Conservation (phyloP, 495 filamentous ascomycete species). For the Penicillium angulare region DNA sequence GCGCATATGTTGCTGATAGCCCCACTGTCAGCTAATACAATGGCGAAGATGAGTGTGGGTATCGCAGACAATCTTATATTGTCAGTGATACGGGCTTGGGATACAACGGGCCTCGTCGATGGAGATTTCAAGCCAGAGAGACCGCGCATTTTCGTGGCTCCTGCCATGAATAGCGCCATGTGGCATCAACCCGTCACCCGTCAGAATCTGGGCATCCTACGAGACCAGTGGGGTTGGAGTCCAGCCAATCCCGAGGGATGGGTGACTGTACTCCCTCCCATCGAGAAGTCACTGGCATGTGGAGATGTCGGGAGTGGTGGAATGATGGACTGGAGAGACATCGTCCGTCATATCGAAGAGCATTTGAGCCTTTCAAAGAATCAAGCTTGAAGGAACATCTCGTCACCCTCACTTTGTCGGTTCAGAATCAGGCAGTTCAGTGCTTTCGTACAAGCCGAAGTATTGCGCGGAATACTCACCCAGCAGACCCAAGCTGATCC, state of each 20-base stretch:
- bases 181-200: slow-evolving; percentile 79
- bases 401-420: slow-evolving; percentile 5
- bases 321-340: slow-evolving; percentile 75
- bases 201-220: slow-evolving; percentile 64
- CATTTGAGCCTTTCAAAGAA: slow-evolving; percentile 11
- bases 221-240: slow-evolving; percentile 67
- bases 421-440: slow-evolving; percentile 3
- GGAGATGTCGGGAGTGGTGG: slow-evolving; percentile 76
- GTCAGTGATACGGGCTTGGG: slow-evolving; percentile 84
- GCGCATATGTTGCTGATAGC: slow-evolving; percentile 78
- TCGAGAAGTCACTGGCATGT: slow-evolving; percentile 74
- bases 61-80: slow-evolving; percentile 66
- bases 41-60: slow-evolving; percentile 74
- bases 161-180: slow-evolving; percentile 89
- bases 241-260: slow-evolving; percentile 54
- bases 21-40: slow-evolving; percentile 72
- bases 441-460: slow-evolving; percentile 28
- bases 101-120: slow-evolving; percentile 65
- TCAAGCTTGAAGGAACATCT: slow-evolving; percentile 6
- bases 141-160: slow-evolving; percentile 41
- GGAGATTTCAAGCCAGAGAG: slow-evolving; percentile 19
- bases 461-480: slow-evolving; percentile 56
- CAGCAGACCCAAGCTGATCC: slow-evolving; percentile 60
- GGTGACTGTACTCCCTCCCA: slow-evolving; percentile 70
- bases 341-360: slow-evolving; percentile 60